Evolutionary conservation across 1,284 basidiomycete genomes (phyloP).

Genomic region (Meripilus lineatus): DNA sequence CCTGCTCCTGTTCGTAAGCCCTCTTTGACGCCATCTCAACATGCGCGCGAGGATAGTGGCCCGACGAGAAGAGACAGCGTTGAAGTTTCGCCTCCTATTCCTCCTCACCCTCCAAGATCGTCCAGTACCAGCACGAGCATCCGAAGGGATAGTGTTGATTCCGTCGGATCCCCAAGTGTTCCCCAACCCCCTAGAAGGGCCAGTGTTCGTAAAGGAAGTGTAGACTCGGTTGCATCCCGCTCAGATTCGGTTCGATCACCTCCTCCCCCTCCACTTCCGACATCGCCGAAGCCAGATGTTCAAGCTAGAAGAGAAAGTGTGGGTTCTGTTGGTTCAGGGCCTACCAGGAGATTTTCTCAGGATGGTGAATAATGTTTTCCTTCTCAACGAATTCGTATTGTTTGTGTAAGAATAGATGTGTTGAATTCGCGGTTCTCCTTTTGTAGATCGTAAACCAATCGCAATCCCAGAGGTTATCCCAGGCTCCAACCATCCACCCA

Average conservation of each 20-base stretch:
- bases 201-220: slow-evolving; percentile 1
- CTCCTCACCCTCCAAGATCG: background rate
- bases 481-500: too few relatives aligned
- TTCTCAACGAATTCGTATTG: background rate
- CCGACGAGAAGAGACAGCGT: too few relatives aligned
- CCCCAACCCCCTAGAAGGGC: slow-evolving; percentile 8
- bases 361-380: slow-evolving; percentile 40
- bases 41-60: too few relatives aligned
- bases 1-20: slow-evolving; percentile 8
- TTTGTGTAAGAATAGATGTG: background rate
- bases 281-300: slow-evolving; percentile 14
- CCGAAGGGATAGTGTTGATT: slow-evolving; percentile 16
- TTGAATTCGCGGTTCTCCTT: too few relatives aligned
- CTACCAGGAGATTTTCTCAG: slow-evolving; percentile 14
- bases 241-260: background rate
- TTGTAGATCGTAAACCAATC: too few relatives aligned
- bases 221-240: slow-evolving; percentile 3
- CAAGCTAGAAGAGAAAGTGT: slow-evolving; percentile 25
- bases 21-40: background rate
- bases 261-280: slow-evolving; percentile 12
- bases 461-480: too few relatives aligned
- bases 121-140: slow-evolving; percentile 1
- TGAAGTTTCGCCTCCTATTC: background rate
- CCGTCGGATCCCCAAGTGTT: slow-evolving; percentile 10
- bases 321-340: slow-evolving; percentile 17